These are phyloP conservation scores for Amaranthus hypochondriacus DNA, from an alignment of 148 eudicot genomes.

Conservation along the genomic window DNA sequence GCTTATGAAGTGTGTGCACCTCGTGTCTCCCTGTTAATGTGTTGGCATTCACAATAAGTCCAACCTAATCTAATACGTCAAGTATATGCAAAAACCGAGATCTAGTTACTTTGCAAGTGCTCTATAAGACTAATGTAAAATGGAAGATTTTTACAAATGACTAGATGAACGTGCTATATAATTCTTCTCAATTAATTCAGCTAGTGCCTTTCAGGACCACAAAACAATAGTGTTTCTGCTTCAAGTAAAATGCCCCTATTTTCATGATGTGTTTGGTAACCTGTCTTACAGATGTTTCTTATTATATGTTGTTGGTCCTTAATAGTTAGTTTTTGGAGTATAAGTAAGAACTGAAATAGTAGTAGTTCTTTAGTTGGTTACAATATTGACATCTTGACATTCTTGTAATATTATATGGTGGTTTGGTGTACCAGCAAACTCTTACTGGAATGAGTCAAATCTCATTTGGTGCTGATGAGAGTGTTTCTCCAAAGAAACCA, in stretches of 20 bases:
- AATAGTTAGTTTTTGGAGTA: not conserved
- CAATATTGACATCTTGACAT: conserved; percentile 6
- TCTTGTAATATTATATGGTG: conserved; percentile 11
- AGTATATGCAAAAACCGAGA: not conserved
- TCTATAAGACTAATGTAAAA: too few relatives aligned
- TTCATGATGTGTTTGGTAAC: conserved; percentile 6
- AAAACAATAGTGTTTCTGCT: not conserved
- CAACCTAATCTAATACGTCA: too few relatives aligned
- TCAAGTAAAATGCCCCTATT: not conserved
- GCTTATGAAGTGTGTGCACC: too few relatives aligned
- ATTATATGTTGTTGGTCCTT: conserved; percentile 8
- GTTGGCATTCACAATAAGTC: too few relatives aligned
- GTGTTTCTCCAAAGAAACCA: conserved; percentile 70
- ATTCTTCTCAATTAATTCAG: too few relatives aligned
- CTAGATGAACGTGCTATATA: too few relatives aligned
- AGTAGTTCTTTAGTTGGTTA: not conserved
- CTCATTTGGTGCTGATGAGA: conserved; percentile 68
- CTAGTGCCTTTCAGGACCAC: too few relatives aligned
- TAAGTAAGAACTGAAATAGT: not conserved
- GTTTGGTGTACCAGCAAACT: conserved; percentile 54
- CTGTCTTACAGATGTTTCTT: not conserved
- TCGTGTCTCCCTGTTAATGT: too few relatives aligned
- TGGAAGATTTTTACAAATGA: too few relatives aligned
- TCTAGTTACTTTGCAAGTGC: too few relatives aligned
- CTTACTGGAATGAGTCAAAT: conserved; percentile 80